These are phyloP conservation scores for Erysiphe neolycopersici DNA, from an alignment of 2,329 filamentous ascomycete species.

Conservation along the genomic window DNA sequence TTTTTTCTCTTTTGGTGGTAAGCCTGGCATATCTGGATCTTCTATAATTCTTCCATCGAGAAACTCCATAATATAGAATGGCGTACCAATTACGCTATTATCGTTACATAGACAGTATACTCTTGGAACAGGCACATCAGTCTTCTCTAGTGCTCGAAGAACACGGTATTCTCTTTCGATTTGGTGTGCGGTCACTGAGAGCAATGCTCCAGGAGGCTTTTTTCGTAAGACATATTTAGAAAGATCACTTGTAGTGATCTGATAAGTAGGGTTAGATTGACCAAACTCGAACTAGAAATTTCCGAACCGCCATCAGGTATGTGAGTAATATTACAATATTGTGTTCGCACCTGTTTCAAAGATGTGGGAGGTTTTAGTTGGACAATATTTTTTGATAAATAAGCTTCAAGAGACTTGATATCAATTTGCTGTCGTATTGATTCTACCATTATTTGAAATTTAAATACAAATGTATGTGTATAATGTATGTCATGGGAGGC, in stretches of 20 bases:
- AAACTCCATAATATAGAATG: constrained; percentile 96
- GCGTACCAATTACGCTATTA: constrained; percentile 49
- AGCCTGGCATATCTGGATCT: constrained; percentile 55
- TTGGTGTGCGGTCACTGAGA: constrained; percentile 84
- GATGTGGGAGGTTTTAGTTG: constrained; percentile 60
- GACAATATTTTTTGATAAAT: constrained; percentile 53
- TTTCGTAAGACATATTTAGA: constrained; percentile 74
- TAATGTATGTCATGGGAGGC: no score
- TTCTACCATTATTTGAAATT: constrained; percentile 39
- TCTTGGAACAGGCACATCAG: constrained; percentile 64
- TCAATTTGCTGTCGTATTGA: constrained; percentile 78
- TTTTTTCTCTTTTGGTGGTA: constrained; percentile 38
- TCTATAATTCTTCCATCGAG: constrained; percentile 83
- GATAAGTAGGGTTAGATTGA: constrained; percentile 93
- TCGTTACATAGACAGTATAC: constrained; percentile 75
- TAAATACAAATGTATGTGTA: background rate
- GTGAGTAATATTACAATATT: background rate
- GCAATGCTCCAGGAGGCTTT: constrained; percentile 83
- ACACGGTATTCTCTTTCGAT: constrained; percentile 91
- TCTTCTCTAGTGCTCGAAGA: constrained; percentile 53
- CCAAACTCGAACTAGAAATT: constrained; percentile 64
- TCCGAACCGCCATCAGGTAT: background rate
- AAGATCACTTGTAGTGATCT: constrained; percentile 46
- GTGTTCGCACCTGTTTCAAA: constrained; percentile 48
- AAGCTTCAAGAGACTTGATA: constrained; percentile 48